Evolutionary conservation across 2,329 filamentous ascomycete genomes (phyloP).

Genomic region (Aspergillus sp.): DNA sequence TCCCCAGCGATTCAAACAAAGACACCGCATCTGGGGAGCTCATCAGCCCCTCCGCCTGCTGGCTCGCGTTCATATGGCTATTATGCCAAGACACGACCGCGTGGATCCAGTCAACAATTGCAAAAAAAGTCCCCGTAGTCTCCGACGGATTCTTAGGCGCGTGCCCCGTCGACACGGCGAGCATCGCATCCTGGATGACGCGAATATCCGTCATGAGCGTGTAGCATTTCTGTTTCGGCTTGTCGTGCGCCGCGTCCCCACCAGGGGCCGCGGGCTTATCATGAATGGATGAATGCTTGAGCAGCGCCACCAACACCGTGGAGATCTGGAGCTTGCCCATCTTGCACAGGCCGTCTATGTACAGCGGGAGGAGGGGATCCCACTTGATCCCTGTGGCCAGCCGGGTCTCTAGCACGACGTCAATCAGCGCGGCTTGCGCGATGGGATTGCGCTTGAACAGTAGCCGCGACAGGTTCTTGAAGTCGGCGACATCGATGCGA

Average conservation of each 20-base stretch:
- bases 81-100: slow-evolving; percentile 36
- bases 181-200: slow-evolving; percentile 41
- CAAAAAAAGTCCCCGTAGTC: slow-evolving; percentile 30
- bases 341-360: slow-evolving; percentile 38
- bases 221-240: slow-evolving; percentile 18
- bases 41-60: slow-evolving; percentile 29
- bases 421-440: slow-evolving; percentile 30
- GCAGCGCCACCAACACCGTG: slow-evolving; percentile 29
- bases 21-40: slow-evolving; percentile 37
- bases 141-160: slow-evolving; percentile 29
- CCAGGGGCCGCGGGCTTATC: slow-evolving; percentile 12
- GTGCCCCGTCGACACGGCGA: slow-evolving; percentile 35
- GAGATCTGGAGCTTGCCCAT: slow-evolving; percentile 32
- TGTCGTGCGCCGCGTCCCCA: slow-evolving; percentile 4
- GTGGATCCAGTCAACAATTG: slow-evolving; percentile 38
- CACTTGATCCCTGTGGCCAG: slow-evolving; percentile 32
- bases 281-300: slow-evolving; percentile 36
- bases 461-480: slow-evolving; percentile 35
- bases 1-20: slow-evolving; percentile 42
- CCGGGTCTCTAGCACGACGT: slow-evolving; percentile 34
- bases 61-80: slow-evolving; percentile 21
- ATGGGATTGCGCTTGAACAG: slow-evolving; percentile 31
- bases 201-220: slow-evolving; percentile 43
- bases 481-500: slow-evolving; percentile 37
- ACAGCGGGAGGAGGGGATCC: slow-evolving; percentile 43